Conservation (phyloP, 2,329 filamentous ascomycete genomes). For the Ceratocystis huliohia region DNA sequence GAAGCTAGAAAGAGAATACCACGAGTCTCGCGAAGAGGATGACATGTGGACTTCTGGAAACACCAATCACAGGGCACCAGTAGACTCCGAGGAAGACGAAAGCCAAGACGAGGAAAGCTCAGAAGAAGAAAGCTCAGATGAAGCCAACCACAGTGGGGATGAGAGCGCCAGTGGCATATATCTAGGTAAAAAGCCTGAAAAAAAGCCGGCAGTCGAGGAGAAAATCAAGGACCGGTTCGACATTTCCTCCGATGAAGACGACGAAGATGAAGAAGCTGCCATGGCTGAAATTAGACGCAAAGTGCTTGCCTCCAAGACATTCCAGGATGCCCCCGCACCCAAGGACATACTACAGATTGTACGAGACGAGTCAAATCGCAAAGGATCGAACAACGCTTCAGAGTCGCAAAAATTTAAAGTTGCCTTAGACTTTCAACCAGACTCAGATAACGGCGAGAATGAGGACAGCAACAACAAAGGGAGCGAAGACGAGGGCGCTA, state of each 20-base stretch:
- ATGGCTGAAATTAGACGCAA: conserved; percentile 87
- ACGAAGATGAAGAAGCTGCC: conserved; percentile 65
- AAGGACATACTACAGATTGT: conserved; percentile 33
- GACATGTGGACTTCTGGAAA: conserved; percentile 91
- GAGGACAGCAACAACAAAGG: conserved; percentile 33
- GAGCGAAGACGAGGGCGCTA: conserved; percentile 9
- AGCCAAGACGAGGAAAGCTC: conserved; percentile 39
- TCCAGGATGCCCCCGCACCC: conserved; percentile 36
- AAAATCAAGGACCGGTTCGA: conserved; percentile 52
- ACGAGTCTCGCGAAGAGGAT: conserved; percentile 59
- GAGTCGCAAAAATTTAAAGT: conserved; percentile 38
- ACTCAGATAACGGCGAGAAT: conserved; percentile 49
- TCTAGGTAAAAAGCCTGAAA: conserved; percentile 42
- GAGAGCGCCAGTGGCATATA: conserved; percentile 46
- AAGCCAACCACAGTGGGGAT: conserved; percentile 33
- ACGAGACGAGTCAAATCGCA: conserved; percentile 1
- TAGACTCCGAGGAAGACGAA: conserved; percentile 45
- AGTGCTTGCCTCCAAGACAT: conserved; percentile 84
- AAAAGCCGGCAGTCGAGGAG: conserved; percentile 22
- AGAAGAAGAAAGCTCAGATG: conserved; percentile 37
- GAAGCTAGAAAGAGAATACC: conserved; percentile 79
- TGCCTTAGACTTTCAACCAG: conserved; percentile 46
- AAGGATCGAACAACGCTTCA: conserved; percentile 34
- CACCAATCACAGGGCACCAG: conserved; percentile 52
- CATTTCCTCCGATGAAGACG: conserved; percentile 73